Conservation (phyloP, 768 basidiomycete genomes). For the Xerocomellus chrysenteron region DNA sequence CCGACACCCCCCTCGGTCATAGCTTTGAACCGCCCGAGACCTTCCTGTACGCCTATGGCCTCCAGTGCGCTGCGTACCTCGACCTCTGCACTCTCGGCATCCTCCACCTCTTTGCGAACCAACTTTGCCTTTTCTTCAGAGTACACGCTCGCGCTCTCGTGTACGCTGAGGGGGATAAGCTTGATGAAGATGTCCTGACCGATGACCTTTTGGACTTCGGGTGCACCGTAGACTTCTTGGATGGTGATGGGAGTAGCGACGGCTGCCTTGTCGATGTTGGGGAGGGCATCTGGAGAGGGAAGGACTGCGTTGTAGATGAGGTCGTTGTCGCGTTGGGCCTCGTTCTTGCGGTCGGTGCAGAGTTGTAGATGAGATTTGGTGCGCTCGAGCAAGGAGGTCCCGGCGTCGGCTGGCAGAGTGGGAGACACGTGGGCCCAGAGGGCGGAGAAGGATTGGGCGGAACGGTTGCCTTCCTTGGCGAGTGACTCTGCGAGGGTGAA, state of each 20-base stretch:
- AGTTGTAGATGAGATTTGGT: slow-evolving; percentile 80
- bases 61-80: slow-evolving; percentile 80
- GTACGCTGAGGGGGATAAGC: slow-evolving; percentile 89
- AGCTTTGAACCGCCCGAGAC: slow-evolving; percentile 63
- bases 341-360: slow-evolving; percentile 69
- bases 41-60: slow-evolving; percentile 73
- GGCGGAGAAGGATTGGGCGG: slow-evolving; percentile 65
- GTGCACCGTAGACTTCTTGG: slow-evolving; percentile 88
- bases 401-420: slow-evolving; percentile 85
- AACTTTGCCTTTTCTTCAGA: slow-evolving; percentile 98
- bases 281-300: slow-evolving; percentile 74
- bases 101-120: slow-evolving; percentile 86
- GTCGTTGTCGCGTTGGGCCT: slow-evolving; percentile 89
- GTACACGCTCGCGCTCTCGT: slow-evolving; percentile 94
- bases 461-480: slow-evolving; percentile 80
- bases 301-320: slow-evolving; percentile 94
- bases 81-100: slow-evolving; percentile 78
- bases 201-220: slow-evolving; percentile 93
- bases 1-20: slow-evolving; percentile 66
- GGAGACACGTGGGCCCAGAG: slow-evolving; percentile 74
- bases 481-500: slow-evolving; percentile 72
- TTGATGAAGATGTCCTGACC: slow-evolving; percentile 87
- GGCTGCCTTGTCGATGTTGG: slow-evolving; percentile 75
- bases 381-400: slow-evolving; percentile 74
- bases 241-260: slow-evolving; percentile 88